Evolutionary conservation across 192 early-diverging fungal genomes (phyloP), one percentile per base, ranked within the genome.

Genomic region (Backusella circina): DNA sequence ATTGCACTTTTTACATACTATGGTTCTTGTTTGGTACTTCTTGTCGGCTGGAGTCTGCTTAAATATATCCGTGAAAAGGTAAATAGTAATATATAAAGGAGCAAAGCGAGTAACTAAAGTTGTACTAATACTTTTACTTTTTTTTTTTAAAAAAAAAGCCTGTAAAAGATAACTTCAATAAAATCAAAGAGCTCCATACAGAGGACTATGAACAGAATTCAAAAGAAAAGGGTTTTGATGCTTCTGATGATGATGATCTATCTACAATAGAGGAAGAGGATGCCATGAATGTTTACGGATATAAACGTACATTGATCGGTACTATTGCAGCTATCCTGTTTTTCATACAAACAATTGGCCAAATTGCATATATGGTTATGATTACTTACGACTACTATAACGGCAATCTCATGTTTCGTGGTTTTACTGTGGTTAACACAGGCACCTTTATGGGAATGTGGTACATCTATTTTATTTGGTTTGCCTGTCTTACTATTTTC

Each of bases 371-470:
- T 71, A 75, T 88, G 71, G 70, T 83, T 51, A 66, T 83, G 7
- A 69, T 85, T 28, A 77, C 79, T 0, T 80, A 82, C 16, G 86
- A 88, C 77, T 88, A 83, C 61, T 88, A 88, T 66, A 41, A 77
- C n/a, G 51, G 71, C 23, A 77, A 73, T 51, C 65, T 71, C 33
- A 44, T 79, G 28, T 80, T 84, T 50, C 73, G 84, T 69, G 77
- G 80, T 41, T 79, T 83, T 65, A 67, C 51, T n/a, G 70, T 71
- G 36, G 80, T 86, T 37, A 67, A 76, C 50, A 71, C 80, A 15
- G 77, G 81, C 65, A 79, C 83, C 30, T 88, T 85, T 66, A 86
- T 88, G 64, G 77, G 76, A 21, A 76, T 83, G 80, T 88, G 87
- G 87, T 80, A 83, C 71, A 74, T 88, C 23, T 80, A 82, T 39